phyloP scores from a whole-genome alignment of 441 rosid species.

The Eutrema salsugineum region DNA sequence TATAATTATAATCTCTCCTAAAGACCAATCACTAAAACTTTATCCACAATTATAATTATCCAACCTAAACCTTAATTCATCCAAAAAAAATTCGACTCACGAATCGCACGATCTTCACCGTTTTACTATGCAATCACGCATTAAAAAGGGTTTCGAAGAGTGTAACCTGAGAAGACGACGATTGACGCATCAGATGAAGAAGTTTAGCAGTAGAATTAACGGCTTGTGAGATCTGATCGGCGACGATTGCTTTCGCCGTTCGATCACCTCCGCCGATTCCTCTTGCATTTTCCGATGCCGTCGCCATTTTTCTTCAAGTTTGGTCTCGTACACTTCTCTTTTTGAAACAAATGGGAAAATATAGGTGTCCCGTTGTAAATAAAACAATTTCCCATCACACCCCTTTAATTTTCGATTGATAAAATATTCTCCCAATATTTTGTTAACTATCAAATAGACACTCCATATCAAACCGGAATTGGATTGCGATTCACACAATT shows the following conservation, averaged over 20 bases:
- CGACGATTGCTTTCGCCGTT: constrained; percentile 57
- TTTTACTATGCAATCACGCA: neutral
- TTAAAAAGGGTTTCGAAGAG: neutral
- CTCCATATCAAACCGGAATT: neutral
- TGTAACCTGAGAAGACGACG: constrained; percentile 69
- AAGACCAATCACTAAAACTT: neutral
- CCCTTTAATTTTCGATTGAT: neutral
- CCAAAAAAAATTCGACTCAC: neutral
- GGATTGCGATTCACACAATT: neutral
- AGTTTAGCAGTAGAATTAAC: constrained; percentile 78
- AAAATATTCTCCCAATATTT: neutral
- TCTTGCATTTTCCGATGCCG: constrained; percentile 18
- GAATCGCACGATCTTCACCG: neutral
- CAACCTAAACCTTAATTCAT: neutral
- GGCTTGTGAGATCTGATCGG: constrained; percentile 73
- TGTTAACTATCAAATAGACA: neutral
- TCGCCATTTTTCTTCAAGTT: constrained; percentile 16
- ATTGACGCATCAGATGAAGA: constrained; percentile 72
- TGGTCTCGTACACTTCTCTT: neutral
- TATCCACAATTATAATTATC: neutral
- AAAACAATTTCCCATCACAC: neutral
- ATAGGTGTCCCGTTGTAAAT: neutral
- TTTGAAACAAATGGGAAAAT: constrained; percentile 3
- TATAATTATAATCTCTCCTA: neutral
- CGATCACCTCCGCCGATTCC: constrained; percentile 40